Percentiles rank a stretch among this genome's conserved stretches.
Evolutionary conservation across 1,284 basidiomycete species (phyloP).

Genomic region (Cryptococcus sp.): DNA sequence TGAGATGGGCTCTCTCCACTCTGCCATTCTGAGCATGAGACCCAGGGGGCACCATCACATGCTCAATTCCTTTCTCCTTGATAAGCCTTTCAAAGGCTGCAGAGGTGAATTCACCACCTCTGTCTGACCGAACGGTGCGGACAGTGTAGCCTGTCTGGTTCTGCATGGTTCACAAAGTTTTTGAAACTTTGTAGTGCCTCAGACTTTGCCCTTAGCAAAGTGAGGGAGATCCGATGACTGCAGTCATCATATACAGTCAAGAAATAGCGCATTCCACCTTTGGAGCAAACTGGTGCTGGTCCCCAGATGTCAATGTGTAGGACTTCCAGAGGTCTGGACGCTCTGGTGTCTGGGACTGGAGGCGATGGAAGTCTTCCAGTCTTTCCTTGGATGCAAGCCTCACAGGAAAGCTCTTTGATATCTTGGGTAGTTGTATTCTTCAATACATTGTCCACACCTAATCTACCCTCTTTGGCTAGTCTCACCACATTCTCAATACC

Average conservation of each 20-base stretch:
- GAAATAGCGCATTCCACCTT: constrained; percentile 13
- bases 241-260: constrained; percentile 22
- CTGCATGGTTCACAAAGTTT: constrained; percentile 12
- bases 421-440: constrained; percentile 1
- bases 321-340: constrained; percentile 3
- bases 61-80: constrained; percentile 9
- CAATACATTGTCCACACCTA: constrained; percentile 5
- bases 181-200: constrained; percentile 6
- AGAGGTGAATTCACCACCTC: constrained; percentile 21
- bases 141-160: constrained; percentile 13
- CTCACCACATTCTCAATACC: constrained; percentile 2
- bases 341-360: background rate
- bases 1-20: constrained; percentile 21
- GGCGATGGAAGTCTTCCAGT: constrained; percentile 13
- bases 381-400: constrained; percentile 17
- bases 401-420: constrained; percentile 1
- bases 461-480: constrained; percentile 3
- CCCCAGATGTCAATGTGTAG: constrained; percentile 23
- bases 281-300: constrained; percentile 9
- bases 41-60: constrained; percentile 13
- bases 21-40: constrained; percentile 23
- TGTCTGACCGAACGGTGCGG: constrained; percentile 11
- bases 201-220: constrained; percentile 11
- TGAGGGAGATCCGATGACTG: constrained; percentile 7
- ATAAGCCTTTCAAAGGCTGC: too few relatives aligned